Conservation (phyloP, 495 filamentous ascomycete species). For the Pseudoneurospora amorphoporcata region DNA sequence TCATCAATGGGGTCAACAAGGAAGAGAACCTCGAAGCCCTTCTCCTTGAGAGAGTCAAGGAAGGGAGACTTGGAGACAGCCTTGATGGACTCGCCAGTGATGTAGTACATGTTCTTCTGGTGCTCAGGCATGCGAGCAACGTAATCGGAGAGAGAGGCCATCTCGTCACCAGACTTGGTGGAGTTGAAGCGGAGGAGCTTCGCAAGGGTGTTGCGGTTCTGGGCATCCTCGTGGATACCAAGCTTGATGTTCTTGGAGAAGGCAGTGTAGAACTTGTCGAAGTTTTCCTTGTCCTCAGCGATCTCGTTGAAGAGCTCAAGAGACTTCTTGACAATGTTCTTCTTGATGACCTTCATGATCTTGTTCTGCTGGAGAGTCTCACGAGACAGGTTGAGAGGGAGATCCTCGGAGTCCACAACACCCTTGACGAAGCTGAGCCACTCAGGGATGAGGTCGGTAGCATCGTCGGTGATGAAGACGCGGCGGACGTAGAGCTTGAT, state of each 20-base stretch:
- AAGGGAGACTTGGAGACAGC: slow-evolving; percentile 96
- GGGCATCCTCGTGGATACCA: slow-evolving; percentile 98
- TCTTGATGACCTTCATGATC: slow-evolving; percentile 99
- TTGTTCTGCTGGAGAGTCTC: slow-evolving; percentile 99
- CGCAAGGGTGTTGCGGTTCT: slow-evolving; percentile 87
- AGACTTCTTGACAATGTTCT: slow-evolving; percentile 99
- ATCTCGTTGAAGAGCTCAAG: slow-evolving; percentile 99
- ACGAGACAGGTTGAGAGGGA: slow-evolving; percentile 97
- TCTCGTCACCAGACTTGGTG: slow-evolving; percentile 95
- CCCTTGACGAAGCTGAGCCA: slow-evolving; percentile 99
- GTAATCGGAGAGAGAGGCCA: slow-evolving; percentile 90
- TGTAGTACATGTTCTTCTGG: slow-evolving; percentile 99
- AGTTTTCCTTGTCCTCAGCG: slow-evolving; percentile 97
- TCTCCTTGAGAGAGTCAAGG: slow-evolving; percentile 97
- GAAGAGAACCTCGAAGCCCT: slow-evolving; percentile 99
- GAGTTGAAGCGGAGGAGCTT: slow-evolving; percentile 99
- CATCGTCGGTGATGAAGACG: slow-evolving; percentile 99
- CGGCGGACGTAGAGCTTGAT: slow-evolving; percentile 99
- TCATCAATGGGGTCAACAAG: slow-evolving; percentile 98
- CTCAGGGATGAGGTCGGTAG: slow-evolving; percentile 96
- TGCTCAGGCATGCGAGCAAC: slow-evolving; percentile 98
- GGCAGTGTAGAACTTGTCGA: slow-evolving; percentile 99
- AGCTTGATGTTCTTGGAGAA: slow-evolving; percentile 99
- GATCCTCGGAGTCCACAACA: slow-evolving; percentile 98
- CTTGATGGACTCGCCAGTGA: slow-evolving; percentile 98